phyloP scores from a whole-genome alignment of 1,284 basidiomycete species.

The Leccinum huronense region DNA sequence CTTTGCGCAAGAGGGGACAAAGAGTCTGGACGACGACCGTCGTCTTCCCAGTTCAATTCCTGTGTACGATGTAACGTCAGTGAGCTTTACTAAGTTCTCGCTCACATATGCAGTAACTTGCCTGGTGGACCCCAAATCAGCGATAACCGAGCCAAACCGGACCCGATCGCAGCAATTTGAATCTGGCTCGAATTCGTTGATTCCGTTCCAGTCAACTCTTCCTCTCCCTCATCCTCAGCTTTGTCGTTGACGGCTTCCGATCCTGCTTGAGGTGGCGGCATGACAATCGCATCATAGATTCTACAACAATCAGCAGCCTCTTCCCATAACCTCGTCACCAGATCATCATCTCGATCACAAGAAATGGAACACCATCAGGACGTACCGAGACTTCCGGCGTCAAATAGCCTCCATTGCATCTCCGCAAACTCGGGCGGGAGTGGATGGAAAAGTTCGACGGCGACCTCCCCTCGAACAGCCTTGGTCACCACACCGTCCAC shows the following conservation, averaged over 20 bases:
- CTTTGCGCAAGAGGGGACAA: constrained; percentile 40
- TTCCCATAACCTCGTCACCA: constrained; percentile 43
- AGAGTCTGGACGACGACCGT: constrained; percentile 65
- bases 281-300: constrained; percentile 48
- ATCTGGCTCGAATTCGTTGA: constrained; percentile 54
- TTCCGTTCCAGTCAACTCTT: constrained; percentile 22
- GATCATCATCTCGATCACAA: background rate
- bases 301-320: constrained; percentile 47
- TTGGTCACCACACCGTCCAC: constrained; percentile 56
- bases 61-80: constrained; percentile 20
- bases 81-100: background rate
- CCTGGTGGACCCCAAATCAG: constrained; percentile 69
- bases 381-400: constrained; percentile 57
- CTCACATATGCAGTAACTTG: constrained; percentile 22
- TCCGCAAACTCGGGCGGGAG: constrained; percentile 55
- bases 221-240: constrained; percentile 8
- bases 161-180: constrained; percentile 48
- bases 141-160: constrained; percentile 44
- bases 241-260: background rate
- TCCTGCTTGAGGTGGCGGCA: constrained; percentile 19
- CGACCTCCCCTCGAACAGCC: constrained; percentile 51
- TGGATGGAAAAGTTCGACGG: constrained; percentile 51
- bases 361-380: constrained; percentile 2
- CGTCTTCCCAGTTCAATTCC: constrained; percentile 60
- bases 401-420: constrained; percentile 64